Base-by-base conservation (phyloP, 345 rosid species). In the Trapa bicornis region DNA sequence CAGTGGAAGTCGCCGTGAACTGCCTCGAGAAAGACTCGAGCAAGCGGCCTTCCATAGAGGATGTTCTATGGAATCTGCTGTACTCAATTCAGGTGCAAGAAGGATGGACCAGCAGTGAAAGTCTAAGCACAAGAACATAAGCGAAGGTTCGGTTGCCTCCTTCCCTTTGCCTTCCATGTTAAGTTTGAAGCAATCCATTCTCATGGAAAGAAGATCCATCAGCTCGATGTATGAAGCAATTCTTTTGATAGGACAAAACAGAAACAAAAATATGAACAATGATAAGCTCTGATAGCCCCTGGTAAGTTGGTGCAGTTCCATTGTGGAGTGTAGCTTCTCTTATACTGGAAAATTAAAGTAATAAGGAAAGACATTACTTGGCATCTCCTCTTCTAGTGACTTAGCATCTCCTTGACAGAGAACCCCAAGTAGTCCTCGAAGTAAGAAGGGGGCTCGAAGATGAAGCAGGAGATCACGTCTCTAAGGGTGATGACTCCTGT, bases 21-120 rank as follows among this genome's bases (percentile, higher is more conserved):
- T 90, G 97, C 80, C 87, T 93, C 8, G 74, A 80, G 53, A 80
- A 80, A 67, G 94, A 85, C 67, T 54, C 82, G 35, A 78, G 71
- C 61, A 81, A 68, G 63, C 87, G 94, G 17, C 97, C 97, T 66
- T 87, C 98, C 0, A 83, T 93, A 57, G 98, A 93, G 65, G 97
- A 93, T 70, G 92, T 90, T 66, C 84, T 90, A 1, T 93, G 98
- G 97, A 90, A 93, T 75, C 76, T 93, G 80, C 98, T 90, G 69
- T 93, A 88, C 64, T 87, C 96, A 35, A 82, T 78, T 72, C 98
- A 93, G 78, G 89, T 88, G 50, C 98, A 93, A 67, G 96, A 88
- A 74, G 94, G 96, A 73, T 93, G 94, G 96, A 76, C 78, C 67
- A 86, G 88, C 50, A 93, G 96, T 52, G 98, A 87, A 62, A 89